These are phyloP conservation scores for Termitomyces sp. DNA, from an alignment of 1,284 basidiomycete genomes.

Conservation along the genomic window DNA sequence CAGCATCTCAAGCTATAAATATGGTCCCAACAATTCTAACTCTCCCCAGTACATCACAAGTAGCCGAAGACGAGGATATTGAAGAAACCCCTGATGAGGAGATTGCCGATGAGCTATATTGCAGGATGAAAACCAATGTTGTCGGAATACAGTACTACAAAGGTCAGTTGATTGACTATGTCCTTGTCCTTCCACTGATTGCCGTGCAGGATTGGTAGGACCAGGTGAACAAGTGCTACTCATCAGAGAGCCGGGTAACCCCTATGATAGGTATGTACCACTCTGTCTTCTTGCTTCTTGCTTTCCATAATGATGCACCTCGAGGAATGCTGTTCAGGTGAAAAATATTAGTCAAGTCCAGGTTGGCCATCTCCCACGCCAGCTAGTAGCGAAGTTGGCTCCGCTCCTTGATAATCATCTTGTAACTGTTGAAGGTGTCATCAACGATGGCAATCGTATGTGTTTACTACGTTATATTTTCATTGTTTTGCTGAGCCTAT, in stretches of 20 bases:
- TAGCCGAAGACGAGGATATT: slow-evolving; percentile 35
- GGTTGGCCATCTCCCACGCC: slow-evolving; percentile 74
- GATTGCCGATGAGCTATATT: slow-evolving; percentile 59
- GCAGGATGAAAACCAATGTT: slow-evolving; percentile 53
- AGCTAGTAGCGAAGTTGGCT: slow-evolving; percentile 57
- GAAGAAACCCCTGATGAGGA: slow-evolving; percentile 44
- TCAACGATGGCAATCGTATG: slow-evolving; percentile 70
- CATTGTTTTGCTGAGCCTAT: slow-evolving; percentile 5
- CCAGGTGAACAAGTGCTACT: slow-evolving; percentile 75
- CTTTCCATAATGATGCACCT: slow-evolving; percentile 2
- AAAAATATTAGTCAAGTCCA: slow-evolving; percentile 68
- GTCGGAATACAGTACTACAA: slow-evolving; percentile 82
- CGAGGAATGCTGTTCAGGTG: slow-evolving; percentile 74
- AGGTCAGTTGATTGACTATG: slow-evolving; percentile 32
- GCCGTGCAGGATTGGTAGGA: slow-evolving; percentile 60
- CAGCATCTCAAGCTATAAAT: not conserved
- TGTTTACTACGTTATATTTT: slow-evolving; percentile 1
- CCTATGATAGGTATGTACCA: slow-evolving; percentile 51
- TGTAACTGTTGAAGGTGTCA: slow-evolving; percentile 72
- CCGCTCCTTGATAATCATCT: slow-evolving; percentile 62
- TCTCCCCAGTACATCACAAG: slow-evolving; percentile 8
- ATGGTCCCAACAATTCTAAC: not conserved
- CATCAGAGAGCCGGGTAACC: slow-evolving; percentile 63
- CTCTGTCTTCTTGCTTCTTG: slow-evolving; percentile 11
- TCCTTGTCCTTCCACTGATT: slow-evolving; percentile 2